Percentiles rank a stretch among this genome's conserved stretches.
Conservation (phyloP, 768 basidiomycete genomes). For the Mrakia blollopis region DNA sequence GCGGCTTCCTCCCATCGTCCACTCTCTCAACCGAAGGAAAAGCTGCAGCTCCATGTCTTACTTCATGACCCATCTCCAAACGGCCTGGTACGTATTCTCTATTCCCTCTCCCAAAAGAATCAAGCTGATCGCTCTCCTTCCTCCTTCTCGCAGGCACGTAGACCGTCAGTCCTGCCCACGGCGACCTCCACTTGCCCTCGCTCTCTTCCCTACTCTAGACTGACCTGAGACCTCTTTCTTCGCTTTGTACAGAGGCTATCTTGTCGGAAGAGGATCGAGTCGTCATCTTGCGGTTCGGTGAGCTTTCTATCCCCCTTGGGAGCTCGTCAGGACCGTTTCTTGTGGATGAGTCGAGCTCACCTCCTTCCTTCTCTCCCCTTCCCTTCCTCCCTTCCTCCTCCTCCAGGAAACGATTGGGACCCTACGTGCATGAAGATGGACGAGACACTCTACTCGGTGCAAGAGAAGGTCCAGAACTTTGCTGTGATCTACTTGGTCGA, state of each 20-base stretch:
- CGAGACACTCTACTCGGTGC: slow-evolving; percentile 84
- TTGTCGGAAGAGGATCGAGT: slow-evolving; percentile 95
- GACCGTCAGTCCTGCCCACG: slow-evolving; percentile 51
- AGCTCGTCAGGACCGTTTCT: neutral
- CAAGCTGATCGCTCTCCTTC: neutral
- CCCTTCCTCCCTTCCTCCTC: neutral
- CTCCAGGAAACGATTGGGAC: slow-evolving; percentile 50
- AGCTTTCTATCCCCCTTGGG: neutral
- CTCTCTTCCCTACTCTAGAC: neutral
- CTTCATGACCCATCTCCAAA: slow-evolving; percentile 78
- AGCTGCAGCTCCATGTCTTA: slow-evolving; percentile 64
- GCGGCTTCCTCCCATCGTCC: neutral
- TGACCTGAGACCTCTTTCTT: neutral
- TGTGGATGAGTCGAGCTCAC: neutral
- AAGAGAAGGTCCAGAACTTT: slow-evolving; percentile 97
- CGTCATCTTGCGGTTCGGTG: slow-evolving; percentile 86
- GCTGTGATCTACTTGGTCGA: slow-evolving; percentile 93
- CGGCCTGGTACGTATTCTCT: slow-evolving; percentile 46
- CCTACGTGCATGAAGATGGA: slow-evolving; percentile 98
- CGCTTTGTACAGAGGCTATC: slow-evolving; percentile 59
- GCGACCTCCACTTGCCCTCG: neutral
- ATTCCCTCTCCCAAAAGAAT: neutral
- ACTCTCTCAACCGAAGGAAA: neutral
- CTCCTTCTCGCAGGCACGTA: slow-evolving; percentile 68
- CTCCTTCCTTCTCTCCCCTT: neutral